Evolutionary conservation across 2,329 filamentous ascomycete species (phyloP).

Genomic region (Colletotrichum cordylinicola): DNA sequence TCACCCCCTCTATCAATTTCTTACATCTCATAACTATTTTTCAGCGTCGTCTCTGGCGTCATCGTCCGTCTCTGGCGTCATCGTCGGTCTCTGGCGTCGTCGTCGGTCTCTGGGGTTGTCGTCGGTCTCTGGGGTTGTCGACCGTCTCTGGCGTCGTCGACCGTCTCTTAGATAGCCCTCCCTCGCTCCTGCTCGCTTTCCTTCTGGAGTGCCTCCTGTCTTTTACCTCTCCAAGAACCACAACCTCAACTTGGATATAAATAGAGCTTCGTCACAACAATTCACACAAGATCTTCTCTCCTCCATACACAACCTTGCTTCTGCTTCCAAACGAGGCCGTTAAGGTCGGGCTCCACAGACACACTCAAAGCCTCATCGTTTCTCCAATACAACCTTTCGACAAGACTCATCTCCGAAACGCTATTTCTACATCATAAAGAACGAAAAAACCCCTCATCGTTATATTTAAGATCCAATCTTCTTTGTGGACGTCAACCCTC

Average conservation of each 20-base stretch:
- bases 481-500: not conserved
- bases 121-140: not conserved
- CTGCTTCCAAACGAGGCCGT: fast-evolving
- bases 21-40: not conserved
- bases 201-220: not conserved
- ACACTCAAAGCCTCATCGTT: not conserved
- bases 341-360: not conserved
- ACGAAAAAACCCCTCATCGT: not conserved
- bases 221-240: not conserved
- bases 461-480: not conserved
- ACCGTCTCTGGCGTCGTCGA: not conserved
- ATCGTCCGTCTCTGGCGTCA: not conserved
- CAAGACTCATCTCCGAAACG: not conserved
- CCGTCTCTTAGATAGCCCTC: not conserved
- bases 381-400: not conserved
- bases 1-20: fast-evolving
- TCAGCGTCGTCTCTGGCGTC: not conserved
- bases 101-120: too few species aligned
- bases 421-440: not conserved
- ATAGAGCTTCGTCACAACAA: not conserved
- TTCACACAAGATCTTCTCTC: not conserved
- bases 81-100: not conserved
- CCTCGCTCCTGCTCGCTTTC: not conserved
- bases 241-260: fast-evolving
- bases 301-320: not conserved